Evolutionary conservation across 1,284 basidiomycete genomes (phyloP), one percentile per base, ranked within the genome.

Genomic region (Pascua sp.): DNA sequence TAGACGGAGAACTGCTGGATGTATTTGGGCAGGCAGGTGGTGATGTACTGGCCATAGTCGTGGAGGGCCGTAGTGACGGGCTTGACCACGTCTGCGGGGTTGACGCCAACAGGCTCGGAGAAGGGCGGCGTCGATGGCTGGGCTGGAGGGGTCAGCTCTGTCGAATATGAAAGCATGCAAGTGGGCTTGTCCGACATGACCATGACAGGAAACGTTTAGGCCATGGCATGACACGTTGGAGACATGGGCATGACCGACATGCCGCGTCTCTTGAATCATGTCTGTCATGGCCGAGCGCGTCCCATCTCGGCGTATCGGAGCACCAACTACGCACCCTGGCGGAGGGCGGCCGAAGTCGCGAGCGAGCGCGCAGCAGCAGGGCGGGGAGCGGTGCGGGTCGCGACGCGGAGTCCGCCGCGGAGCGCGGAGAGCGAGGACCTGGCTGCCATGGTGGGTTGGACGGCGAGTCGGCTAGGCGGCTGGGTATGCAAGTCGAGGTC

Each of bases 1-100:
- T 93, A 86, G 49, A 97, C 90, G n/a, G 90, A 91, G 82, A 94
- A 96, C 78, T 97, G 93, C 78, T 97, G 93, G 72, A 97, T 84
- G 80, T 86, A 94, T 80, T 94, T 96, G 57, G 92, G 92, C 24
- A 97, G 84, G 70, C 88, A 91, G 72, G 93, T 89, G 53, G 84
- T 86, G 67, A 96, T 81, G 79, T 95, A 95, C 61, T 91, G 89
- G 67, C 91, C 92, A 71, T 91, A 96, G 48, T 85, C 85, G 77
- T 96, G 92, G 47, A 95, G 80, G 39, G 84, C 81, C 69, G 88
- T 85, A 24, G 88, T 85, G 48, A 87, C 82, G 66, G 85, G 81
- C 9, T 85, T 84, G 69, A 87, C 85, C 71, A 83, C 83, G 41
- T 87, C 78, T 18, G 89, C 83, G 10, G 87, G 89, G 79, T 96